Percentiles rank a stretch among this genome's conserved stretches.
Evolutionary conservation across 208 protist species (phyloP).

Genomic region (Zelonia costaricensis): DNA sequence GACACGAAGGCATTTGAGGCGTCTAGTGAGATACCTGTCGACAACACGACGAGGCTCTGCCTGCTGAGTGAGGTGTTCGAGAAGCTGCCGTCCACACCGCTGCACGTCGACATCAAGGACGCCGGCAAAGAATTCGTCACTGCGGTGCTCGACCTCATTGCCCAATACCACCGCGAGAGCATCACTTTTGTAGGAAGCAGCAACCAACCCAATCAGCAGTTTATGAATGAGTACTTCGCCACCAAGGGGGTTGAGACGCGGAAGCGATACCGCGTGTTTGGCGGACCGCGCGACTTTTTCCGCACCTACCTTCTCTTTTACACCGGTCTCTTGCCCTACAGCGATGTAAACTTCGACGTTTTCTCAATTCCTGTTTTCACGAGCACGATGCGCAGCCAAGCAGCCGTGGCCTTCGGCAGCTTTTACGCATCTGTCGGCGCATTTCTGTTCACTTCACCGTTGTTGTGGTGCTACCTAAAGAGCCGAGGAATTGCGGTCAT

Average conservation of each 20-base stretch:
- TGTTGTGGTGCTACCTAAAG: constrained; percentile 75
- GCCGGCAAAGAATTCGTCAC: constrained; percentile 39
- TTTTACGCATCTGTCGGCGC: constrained; percentile 11
- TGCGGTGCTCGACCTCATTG: constrained; percentile 63
- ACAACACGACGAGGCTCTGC: constrained; percentile 61
- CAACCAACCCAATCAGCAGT: constrained; percentile 39
- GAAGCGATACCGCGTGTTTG: constrained; percentile 61
- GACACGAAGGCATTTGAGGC: constrained; percentile 45
- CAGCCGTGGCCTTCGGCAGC: constrained; percentile 19
- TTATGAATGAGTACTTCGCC: constrained; percentile 59
- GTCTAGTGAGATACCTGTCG: constrained; percentile 38
- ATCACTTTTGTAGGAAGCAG: constrained; percentile 76
- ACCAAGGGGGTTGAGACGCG: constrained; percentile 32
- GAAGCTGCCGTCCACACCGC: constrained; percentile 41
- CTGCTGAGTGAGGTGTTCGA: constrained; percentile 78
- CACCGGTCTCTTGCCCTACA: constrained; percentile 63
- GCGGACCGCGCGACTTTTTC: constrained; percentile 39
- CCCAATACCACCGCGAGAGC: constrained; percentile 42
- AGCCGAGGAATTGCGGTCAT: constrained; percentile 67
- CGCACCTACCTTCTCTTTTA: constrained; percentile 62
- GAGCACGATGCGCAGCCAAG: constrained; percentile 31
- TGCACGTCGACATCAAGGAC: constrained; percentile 85
- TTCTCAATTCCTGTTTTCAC: constrained; percentile 80
- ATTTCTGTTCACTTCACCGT: constrained; percentile 57
- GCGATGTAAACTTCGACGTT: constrained; percentile 60